Evolutionary conservation across 2,329 filamentous ascomycete genomes (phyloP).

Genomic region (Microdochium bolleyi): DNA sequence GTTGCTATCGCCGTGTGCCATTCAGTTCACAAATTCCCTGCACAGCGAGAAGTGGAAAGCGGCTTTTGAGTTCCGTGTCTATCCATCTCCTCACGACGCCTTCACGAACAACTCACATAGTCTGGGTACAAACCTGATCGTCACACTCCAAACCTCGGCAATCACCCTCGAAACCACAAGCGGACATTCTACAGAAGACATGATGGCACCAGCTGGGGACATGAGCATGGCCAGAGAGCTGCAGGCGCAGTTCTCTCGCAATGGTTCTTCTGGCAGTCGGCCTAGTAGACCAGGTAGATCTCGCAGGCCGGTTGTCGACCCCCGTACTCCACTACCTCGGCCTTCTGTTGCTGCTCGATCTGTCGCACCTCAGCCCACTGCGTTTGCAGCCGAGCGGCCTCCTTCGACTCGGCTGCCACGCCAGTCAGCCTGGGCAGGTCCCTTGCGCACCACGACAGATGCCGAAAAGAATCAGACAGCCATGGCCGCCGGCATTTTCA

Average conservation of each 20-base stretch:
- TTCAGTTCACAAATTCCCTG: too few relatives aligned
- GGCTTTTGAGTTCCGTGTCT: neutral
- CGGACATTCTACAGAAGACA: neutral
- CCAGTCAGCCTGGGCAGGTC: neutral
- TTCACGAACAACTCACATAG: neutral
- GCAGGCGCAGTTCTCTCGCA: neutral
- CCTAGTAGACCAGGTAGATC: neutral
- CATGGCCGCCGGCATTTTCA: neutral
- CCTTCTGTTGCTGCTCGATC: neutral
- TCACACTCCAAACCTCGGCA: neutral
- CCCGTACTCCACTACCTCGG: neutral
- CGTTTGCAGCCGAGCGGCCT: neutral
- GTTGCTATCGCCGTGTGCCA: too few relatives aligned
- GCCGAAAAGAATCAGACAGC: neutral
- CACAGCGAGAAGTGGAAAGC: neutral
- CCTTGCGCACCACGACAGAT: neutral
- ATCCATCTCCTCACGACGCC: neutral
- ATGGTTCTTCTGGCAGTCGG: neutral
- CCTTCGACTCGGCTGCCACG: neutral
- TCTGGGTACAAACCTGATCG: neutral
- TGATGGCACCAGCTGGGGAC: neutral
- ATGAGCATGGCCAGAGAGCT: conserved; percentile 1
- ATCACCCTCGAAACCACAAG: neutral
- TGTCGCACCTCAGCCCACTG: too few relatives aligned
- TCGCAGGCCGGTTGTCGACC: neutral